Percentiles rank a stretch among this genome's conserved stretches.
These are phyloP conservation scores for Paramyrothecium sp. DNA, from an alignment of 2,329 filamentous ascomycete genomes.

Conservation along the genomic window DNA sequence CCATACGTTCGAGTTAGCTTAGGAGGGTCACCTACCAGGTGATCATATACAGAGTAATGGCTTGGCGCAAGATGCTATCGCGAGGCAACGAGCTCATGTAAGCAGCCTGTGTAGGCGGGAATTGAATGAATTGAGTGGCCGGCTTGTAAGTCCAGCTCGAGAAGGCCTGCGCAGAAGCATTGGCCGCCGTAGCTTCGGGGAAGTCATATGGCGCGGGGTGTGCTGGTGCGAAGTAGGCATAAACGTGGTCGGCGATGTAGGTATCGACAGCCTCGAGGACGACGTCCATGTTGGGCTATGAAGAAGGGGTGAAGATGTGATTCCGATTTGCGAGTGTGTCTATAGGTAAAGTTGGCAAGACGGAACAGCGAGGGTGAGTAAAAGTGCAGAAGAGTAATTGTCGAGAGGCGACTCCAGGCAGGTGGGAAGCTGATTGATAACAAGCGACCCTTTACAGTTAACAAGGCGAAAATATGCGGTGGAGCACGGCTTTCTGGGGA, in stretches of 20 bases:
- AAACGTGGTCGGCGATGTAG: constrained; percentile 76
- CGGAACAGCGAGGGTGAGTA: background rate
- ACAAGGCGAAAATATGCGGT: no score
- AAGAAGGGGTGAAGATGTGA: background rate
- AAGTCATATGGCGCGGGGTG: constrained; percentile 52
- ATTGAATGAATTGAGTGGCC: constrained; percentile 65
- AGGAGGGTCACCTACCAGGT: constrained; percentile 65
- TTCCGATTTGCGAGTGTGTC: background rate
- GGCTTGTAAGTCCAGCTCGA: constrained; percentile 70
- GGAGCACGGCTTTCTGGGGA: no score
- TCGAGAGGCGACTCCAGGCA: no score
- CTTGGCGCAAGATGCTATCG: constrained; percentile 75
- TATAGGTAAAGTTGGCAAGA: background rate
- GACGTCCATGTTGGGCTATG: constrained; percentile 74
- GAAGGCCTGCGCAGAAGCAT: constrained; percentile 55
- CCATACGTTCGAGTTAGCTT: background rate
- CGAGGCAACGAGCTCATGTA: constrained; percentile 76
- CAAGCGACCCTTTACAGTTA: no score
- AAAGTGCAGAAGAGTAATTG: background rate
- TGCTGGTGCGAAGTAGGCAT: constrained; percentile 68
- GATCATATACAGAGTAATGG: constrained; percentile 74
- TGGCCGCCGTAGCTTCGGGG: constrained; percentile 45
- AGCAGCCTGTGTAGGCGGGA: constrained; percentile 72
- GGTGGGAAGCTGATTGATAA: no score
- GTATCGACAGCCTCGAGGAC: constrained; percentile 84